Evolutionary conservation across 2,329 filamentous ascomycete genomes (phyloP).

Genomic region (Microdochium paspali): DNA sequence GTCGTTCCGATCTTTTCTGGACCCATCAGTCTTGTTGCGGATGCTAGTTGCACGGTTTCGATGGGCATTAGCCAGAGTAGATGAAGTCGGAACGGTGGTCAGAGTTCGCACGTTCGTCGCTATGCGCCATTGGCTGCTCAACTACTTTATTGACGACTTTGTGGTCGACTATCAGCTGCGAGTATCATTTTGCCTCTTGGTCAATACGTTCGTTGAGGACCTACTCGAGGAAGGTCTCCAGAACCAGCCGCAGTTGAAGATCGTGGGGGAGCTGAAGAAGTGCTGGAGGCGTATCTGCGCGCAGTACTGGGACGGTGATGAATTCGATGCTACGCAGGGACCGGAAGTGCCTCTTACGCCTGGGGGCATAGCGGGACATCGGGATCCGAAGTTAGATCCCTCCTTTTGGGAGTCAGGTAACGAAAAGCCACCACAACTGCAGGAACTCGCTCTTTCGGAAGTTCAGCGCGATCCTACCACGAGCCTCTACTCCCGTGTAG

Average conservation of each 20-base stretch:
- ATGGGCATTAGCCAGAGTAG: constrained; percentile 74
- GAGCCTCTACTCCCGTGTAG: constrained; percentile 37
- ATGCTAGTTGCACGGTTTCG: constrained; percentile 77
- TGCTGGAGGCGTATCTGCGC: constrained; percentile 92
- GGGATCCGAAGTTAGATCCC: constrained; percentile 45
- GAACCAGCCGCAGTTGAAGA: constrained; percentile 58
- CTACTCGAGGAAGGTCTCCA: constrained; percentile 14
- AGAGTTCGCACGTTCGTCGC: constrained; percentile 93
- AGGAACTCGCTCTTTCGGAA: constrained; percentile 24
- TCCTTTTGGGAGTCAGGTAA: constrained; percentile 40
- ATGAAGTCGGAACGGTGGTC: constrained; percentile 88
- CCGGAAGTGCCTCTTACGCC: constrained; percentile 62
- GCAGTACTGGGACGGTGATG: constrained; percentile 74
- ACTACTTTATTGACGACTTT: constrained; percentile 96
- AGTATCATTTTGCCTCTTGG: constrained; percentile 65
- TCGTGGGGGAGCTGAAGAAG: constrained; percentile 88
- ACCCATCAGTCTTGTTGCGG: constrained; percentile 64
- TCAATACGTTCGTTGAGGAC: constrained; percentile 60
- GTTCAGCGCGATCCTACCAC: constrained; percentile 15
- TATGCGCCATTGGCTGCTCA: constrained; percentile 91
- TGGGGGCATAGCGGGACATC: constrained; percentile 60
- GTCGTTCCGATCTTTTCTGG: constrained; percentile 83
- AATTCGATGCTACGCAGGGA: constrained; percentile 51
- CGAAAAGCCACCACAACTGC: constrained; percentile 33
- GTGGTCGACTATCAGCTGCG: constrained; percentile 66